phyloP scores from a whole-genome alignment of 2,329 filamentous ascomycete species.

The Hypoxylon sp. region DNA sequence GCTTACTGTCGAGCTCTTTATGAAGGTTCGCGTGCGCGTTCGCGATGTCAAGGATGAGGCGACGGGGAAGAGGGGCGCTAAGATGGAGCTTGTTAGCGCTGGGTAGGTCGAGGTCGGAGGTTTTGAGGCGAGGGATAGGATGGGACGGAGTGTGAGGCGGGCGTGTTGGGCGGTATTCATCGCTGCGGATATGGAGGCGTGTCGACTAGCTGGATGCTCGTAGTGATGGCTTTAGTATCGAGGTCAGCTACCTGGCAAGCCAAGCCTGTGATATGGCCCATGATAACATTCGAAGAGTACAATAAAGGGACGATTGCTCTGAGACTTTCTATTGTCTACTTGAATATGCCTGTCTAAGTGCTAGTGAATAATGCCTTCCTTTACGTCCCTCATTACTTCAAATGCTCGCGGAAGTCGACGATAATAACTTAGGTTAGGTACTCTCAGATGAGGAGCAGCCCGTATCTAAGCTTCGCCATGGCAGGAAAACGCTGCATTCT shows the following conservation, averaged over 20 bases:
- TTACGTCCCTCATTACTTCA: background rate
- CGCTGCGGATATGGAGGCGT: background rate
- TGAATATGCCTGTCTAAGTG: background rate
- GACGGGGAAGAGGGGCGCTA: slow-evolving; percentile 94
- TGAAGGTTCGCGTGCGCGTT: slow-evolving; percentile 88
- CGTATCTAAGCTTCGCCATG: no score
- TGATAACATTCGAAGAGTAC: background rate
- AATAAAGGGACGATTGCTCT: background rate
- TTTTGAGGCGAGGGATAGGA: no score
- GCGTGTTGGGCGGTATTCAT: background rate
- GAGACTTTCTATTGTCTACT: background rate
- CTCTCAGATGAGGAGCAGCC: no score
- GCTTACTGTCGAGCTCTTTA: slow-evolving; percentile 81
- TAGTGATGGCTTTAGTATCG: background rate
- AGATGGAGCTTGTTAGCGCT: slow-evolving; percentile 68
- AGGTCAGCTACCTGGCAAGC: background rate
- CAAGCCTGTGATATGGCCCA: no score
- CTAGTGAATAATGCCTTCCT: background rate
- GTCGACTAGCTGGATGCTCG: background rate
- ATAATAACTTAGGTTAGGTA: no score
- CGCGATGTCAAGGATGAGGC: slow-evolving; percentile 92
- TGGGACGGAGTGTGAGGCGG: no score
- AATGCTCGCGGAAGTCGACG: background rate
- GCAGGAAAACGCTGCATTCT: no score
- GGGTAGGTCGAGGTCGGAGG: slow-evolving; percentile 3